Evolutionary conservation across 768 basidiomycete species (phyloP), one percentile per base, ranked within the genome.

Genomic region (Tylopilus sp.): DNA sequence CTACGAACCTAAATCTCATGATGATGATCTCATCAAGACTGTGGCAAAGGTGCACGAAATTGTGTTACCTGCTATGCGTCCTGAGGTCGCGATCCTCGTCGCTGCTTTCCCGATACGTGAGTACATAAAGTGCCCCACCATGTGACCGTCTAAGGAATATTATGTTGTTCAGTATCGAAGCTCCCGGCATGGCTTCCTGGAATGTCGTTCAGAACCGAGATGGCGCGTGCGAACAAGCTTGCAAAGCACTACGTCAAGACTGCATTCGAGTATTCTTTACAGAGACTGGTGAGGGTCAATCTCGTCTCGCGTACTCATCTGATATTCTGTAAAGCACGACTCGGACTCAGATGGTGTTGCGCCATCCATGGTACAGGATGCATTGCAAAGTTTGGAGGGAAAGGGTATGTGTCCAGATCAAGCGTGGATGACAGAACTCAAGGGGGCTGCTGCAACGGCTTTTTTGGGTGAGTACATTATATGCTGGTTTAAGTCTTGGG

Each of bases 101-200:
- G 51, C 12, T 2, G 37, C 53, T 2, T 50, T 59, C 25, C 59
- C 53, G 0, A n/a, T 17, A 0, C 2, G 59, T 60, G 16, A 55
- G 57, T 31, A 3, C 11, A n/a, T 9, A 6, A 17, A 9, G 11
- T 19, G 3, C 2, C 14, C 21, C 5, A 8, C 5, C n/a, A n/a
- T n/a, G 16, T 34, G 21, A 6, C 42, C 24, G 22, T 42, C 4
- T 3, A 19, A 1, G 22, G 12, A 22, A 12, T 11, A 19, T 9
- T 19, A 12, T 17, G 2, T 22, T 9, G 4, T 38, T 14, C 11
- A 60, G 59, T 60, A 13, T 16, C 55, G 6, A 47, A 50, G 5
- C 53, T 60, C 17, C 59, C 59, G 10, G 3, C 57, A 11, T 60
- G 59, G 59, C 42, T n/a, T n/a, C n/a, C n/a, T n/a, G n/a, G n/a